These are phyloP conservation scores for Irpex rosettiformis DNA, from an alignment of 1,284 basidiomycete genomes.

Conservation along the genomic window DNA sequence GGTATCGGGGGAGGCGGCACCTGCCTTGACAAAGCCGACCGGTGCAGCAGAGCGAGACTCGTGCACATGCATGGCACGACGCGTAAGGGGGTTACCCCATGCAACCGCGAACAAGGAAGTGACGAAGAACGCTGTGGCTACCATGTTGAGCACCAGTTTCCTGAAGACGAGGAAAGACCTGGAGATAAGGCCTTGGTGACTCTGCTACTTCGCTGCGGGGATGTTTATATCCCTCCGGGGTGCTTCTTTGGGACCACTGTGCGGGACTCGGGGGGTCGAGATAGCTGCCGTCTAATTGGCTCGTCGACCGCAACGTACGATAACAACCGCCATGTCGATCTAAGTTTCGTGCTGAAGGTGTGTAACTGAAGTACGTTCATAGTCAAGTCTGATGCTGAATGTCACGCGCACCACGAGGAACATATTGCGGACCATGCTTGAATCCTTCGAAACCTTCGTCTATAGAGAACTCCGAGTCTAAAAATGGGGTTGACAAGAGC, in stretches of 20 bases:
- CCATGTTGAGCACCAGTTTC: conserved; percentile 17
- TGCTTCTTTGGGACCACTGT: background rate
- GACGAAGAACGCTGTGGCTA: conserved; percentile 20
- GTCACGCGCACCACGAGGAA: conserved; percentile 6
- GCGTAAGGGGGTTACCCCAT: conserved; percentile 23
- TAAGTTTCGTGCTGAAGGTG: background rate
- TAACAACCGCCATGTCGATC: conserved; percentile 3
- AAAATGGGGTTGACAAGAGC: conserved; percentile 1
- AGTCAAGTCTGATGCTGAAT: background rate
- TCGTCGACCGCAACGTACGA: background rate
- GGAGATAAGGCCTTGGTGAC: conserved; percentile 6
- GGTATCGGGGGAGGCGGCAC: conserved; percentile 25
- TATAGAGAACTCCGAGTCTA: background rate
- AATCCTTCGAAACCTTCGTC: background rate
- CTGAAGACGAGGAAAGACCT: conserved; percentile 13
- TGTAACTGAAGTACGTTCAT: background rate
- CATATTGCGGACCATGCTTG: background rate
- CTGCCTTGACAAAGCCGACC: conserved; percentile 26
- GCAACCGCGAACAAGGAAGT: conserved; percentile 24
- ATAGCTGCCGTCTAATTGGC: background rate
- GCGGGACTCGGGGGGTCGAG: background rate
- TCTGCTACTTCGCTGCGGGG: background rate
- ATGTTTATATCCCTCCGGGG: conserved; percentile 9
- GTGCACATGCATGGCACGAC: conserved; percentile 28
- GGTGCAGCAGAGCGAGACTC: conserved; percentile 26